Evolutionary conservation across 2,329 filamentous ascomycete species (phyloP), one percentile per base, ranked within the genome.

Genomic region (Aspergillus pseudoviridinutans): DNA sequence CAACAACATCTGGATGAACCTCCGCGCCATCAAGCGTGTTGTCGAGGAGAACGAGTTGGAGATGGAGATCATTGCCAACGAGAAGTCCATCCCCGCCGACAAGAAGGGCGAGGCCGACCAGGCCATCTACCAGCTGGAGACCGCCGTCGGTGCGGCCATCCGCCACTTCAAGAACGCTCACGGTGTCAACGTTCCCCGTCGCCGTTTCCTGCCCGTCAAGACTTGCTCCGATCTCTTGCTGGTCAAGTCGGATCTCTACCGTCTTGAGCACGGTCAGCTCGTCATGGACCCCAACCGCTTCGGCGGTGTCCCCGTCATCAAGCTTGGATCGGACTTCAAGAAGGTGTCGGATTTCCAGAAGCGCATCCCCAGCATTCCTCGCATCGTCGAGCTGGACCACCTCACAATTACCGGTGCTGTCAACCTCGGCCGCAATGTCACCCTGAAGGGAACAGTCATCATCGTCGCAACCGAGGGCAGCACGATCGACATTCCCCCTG

Each of bases 1-100:
- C 79, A 99, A 99, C 90, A 99, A 99, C 86, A 97, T 99, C 80
- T 99, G 94, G 94, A 90, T 99, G 84, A 96, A 96, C 82, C 85
- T 97, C 70, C 88, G 91, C 75, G 94, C 94, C 67, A 90, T 99
- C 80, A 97, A 97, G 89, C 92, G 94, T 60, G 92, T 99, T 55
- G 94, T 99, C 7, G 94, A 97, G 86, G 92, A 95, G 78, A 91
- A 96, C 76, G 93, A 97, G 83, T 88, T 99, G 55, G 90, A 92
- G 80, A 96, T 99, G 90, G 94, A 99, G 82, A 99, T 99, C 76
- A 99, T 99, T 70, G 92, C 94, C 77, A 99, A 99, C 82, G 92
- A 90, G 81, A 99, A 99, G 86, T 93, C 91, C 64, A 97, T 99
- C 71, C 90, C 94, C 54, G 94, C 92, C 59, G 94, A 97, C 82